phyloP scores from a whole-genome alignment of 2,329 filamentous ascomycete species.

The Aschersonia sp. region DNA sequence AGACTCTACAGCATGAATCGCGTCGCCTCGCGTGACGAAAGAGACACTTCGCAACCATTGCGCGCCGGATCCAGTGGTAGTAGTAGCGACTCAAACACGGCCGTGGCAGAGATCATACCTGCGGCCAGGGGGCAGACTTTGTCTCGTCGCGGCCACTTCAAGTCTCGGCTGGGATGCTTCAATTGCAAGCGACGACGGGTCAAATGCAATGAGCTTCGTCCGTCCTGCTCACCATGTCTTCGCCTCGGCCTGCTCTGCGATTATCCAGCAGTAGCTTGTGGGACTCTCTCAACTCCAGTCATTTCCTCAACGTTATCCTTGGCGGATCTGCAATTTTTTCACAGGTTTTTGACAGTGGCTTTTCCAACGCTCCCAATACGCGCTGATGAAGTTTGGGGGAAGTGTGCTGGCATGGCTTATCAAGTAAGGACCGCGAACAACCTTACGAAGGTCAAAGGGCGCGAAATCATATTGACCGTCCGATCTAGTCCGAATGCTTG shows the following conservation, averaged over 20 bases:
- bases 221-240: slow-evolving; percentile 14
- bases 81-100: too few species aligned
- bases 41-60: too few species aligned
- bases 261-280: slow-evolving; percentile 10
- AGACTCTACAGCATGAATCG: too few species aligned
- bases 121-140: neutral
- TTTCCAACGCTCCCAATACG: slow-evolving; percentile 20
- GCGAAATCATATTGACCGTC: neutral
- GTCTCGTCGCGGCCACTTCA: slow-evolving; percentile 11
- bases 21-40: too few species aligned
- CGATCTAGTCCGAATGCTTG: slow-evolving; percentile 18
- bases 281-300: neutral
- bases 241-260: slow-evolving; percentile 18
- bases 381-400: slow-evolving; percentile 17
- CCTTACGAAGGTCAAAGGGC: neutral
- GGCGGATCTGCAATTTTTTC: slow-evolving; percentile 33
- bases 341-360: slow-evolving; percentile 31
- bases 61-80: too few species aligned
- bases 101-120: neutral
- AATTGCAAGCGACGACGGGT: slow-evolving; percentile 16
- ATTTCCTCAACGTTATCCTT: slow-evolving; percentile 15
- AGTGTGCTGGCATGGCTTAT: slow-evolving; percentile 19
- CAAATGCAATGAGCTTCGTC: slow-evolving; percentile 17
- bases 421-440: slow-evolving; percentile 10
- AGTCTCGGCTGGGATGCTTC: slow-evolving; percentile 17